phyloP scores from a whole-genome alignment of 148 eudicot species.

The Amaranthus hypochondriacus region DNA sequence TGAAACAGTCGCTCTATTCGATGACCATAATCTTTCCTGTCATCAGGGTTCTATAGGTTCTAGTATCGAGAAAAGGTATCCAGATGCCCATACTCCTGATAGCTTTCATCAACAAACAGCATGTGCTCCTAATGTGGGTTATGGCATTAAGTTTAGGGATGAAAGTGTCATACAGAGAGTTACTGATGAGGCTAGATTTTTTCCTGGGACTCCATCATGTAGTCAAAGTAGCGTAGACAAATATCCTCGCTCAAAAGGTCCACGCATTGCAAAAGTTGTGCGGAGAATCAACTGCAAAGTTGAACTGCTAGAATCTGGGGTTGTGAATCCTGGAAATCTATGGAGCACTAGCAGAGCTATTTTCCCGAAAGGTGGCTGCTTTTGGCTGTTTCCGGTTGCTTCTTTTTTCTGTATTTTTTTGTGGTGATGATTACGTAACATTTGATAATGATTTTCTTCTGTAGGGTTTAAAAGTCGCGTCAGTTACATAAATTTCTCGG shows the following conservation, averaged over 20 bases:
- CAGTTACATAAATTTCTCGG: slow-evolving; percentile 58
- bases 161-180: slow-evolving; percentile 34
- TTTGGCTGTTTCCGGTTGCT: not conserved
- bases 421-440: not conserved
- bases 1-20: slow-evolving; percentile 29
- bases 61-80: slow-evolving; percentile 31
- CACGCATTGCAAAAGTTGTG: slow-evolving; percentile 89
- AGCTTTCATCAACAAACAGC: slow-evolving; percentile 29
- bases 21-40: slow-evolving; percentile 29
- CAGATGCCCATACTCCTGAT: slow-evolving; percentile 29
- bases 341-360: slow-evolving; percentile 87
- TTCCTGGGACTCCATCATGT: slow-evolving; percentile 50
- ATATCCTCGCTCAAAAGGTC: slow-evolving; percentile 68
- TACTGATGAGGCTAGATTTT: slow-evolving; percentile 33
- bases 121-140: slow-evolving; percentile 30
- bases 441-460: slow-evolving; percentile 10
- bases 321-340: slow-evolving; percentile 52
- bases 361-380: slow-evolving; percentile 72
- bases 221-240: slow-evolving; percentile 55
- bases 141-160: slow-evolving; percentile 30
- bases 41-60: slow-evolving; percentile 29
- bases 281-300: slow-evolving; percentile 76
- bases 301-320: slow-evolving; percentile 69
- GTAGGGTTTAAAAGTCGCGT: slow-evolving; percentile 89
- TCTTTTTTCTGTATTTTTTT: too few relatives aligned